Evolutionary conservation across 495 filamentous ascomycete genomes (phyloP).

Genomic region (Aspergillus bertholletiae): DNA sequence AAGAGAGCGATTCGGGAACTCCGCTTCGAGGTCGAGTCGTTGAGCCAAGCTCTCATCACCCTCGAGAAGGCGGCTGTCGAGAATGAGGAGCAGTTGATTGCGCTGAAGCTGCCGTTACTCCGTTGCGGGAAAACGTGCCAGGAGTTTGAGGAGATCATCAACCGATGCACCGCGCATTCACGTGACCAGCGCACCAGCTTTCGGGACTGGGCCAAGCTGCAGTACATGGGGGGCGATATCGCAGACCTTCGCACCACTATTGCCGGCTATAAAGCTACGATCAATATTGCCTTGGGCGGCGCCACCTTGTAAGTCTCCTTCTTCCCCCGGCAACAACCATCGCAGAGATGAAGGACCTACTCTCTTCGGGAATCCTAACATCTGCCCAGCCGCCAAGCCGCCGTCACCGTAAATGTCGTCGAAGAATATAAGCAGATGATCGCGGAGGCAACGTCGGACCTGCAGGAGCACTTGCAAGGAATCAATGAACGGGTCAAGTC

Average conservation of each 20-base stretch:
- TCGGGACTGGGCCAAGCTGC: constrained; percentile 28
- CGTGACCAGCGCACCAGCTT: constrained; percentile 23
- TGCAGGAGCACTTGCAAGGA: constrained; percentile 24
- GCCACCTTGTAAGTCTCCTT: constrained; percentile 31
- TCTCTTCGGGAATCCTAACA: no score
- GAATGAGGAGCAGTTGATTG: constrained; percentile 13
- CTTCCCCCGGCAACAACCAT: no score
- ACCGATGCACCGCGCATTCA: constrained; percentile 19
- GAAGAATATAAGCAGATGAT: constrained; percentile 31
- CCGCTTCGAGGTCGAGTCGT: constrained; percentile 27
- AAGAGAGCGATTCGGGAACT: constrained; percentile 30
- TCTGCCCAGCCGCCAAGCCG: constrained; percentile 12
- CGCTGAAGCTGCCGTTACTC: constrained; percentile 23
- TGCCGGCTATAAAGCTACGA: constrained; percentile 31
- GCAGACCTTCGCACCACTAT: constrained; percentile 20
- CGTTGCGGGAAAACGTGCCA: constrained; percentile 28
- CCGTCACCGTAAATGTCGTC: constrained; percentile 23
- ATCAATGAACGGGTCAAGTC: constrained; percentile 22
- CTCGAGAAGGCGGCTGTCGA: constrained; percentile 4
- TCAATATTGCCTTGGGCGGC: constrained; percentile 25
- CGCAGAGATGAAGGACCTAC: no score
- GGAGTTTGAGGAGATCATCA: constrained; percentile 24
- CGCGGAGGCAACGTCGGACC: constrained; percentile 24
- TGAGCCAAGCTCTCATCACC: constrained; percentile 19
- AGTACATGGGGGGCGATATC: constrained; percentile 28